A percentile compares a stretch with the other conserved stretches of the same genome.
Evolutionary conservation across 441 rosid species (phyloP).

Genomic region (Euphorbia schlechtendalii): DNA sequence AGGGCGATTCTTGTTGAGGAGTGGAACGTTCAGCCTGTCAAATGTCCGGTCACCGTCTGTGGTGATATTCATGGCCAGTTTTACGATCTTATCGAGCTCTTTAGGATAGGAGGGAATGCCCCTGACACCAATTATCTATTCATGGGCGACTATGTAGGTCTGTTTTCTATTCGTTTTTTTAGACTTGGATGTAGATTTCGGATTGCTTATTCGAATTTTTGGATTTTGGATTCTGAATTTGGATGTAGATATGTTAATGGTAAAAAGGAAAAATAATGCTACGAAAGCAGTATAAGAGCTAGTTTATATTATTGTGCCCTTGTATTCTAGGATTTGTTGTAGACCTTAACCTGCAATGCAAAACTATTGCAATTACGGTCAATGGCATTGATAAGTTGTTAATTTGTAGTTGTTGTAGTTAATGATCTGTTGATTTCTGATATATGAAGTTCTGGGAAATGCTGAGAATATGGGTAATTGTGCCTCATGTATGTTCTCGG

Average conservation of each 20-base stretch:
- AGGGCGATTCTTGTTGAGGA: slow-evolving; percentile 90
- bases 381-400: background rate
- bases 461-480: background rate
- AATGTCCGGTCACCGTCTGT: slow-evolving; percentile 99
- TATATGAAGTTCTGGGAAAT: background rate
- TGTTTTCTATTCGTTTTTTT: slow-evolving; percentile 22
- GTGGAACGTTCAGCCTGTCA: slow-evolving; percentile 98
- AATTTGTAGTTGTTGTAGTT: too few species aligned
- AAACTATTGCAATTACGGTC: background rate
- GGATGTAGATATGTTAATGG: too few species aligned
- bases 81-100: slow-evolving; percentile 91
- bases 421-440: background rate
- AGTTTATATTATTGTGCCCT: background rate
- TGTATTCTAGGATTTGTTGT: background rate
- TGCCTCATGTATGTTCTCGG: background rate
- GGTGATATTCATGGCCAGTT: slow-evolving; percentile 98
- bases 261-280: too few species aligned
- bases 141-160: slow-evolving; percentile 98
- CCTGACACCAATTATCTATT: slow-evolving; percentile 97
- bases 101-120: slow-evolving; percentile 85
- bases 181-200: background rate
- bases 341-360: background rate
- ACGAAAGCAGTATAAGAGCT: background rate
- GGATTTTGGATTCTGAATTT: background rate
- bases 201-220: too few species aligned